These are phyloP conservation scores for Acanthamoeba royreba DNA, from an alignment of 208 protist genomes.

Conservation along the genomic window DNA sequence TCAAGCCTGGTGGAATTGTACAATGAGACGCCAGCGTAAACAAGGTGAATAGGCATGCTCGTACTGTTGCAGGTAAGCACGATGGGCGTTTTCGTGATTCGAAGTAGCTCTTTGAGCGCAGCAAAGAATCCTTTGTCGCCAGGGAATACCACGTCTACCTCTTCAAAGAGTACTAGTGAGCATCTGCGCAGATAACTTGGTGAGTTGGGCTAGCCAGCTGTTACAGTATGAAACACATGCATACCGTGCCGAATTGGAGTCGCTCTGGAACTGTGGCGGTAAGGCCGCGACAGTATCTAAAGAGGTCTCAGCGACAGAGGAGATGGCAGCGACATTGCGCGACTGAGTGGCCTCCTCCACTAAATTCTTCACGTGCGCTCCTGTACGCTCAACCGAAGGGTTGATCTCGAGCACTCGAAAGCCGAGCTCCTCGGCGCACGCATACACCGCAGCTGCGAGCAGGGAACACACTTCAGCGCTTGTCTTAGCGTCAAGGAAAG, in stretches of 20 bases:
- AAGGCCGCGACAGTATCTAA: not conserved
- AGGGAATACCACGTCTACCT: not conserved
- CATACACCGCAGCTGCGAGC: not conserved
- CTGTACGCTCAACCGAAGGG: not conserved
- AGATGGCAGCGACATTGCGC: not conserved
- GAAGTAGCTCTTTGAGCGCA: not conserved
- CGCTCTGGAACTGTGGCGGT: not conserved
- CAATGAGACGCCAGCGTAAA: no score
- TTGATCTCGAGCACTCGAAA: not conserved
- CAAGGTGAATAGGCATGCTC: no score
- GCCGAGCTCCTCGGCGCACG: not conserved
- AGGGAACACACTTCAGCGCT: not conserved
- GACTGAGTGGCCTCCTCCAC: not conserved
- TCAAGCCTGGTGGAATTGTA: no score
- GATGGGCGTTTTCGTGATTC: not conserved
- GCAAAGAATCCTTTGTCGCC: not conserved
- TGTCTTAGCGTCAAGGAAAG: not conserved
- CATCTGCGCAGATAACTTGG: not conserved
- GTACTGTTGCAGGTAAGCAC: conserved; percentile 5
- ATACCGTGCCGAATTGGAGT: no score
- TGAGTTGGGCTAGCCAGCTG: not conserved
- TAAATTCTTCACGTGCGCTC: not conserved
- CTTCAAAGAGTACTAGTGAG: conserved; percentile 18
- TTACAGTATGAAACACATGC: no score
- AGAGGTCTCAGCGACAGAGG: not conserved